Evolutionary conservation across 2,329 filamentous ascomycete genomes (phyloP).

Genomic region (Calonectria ilicicola): DNA sequence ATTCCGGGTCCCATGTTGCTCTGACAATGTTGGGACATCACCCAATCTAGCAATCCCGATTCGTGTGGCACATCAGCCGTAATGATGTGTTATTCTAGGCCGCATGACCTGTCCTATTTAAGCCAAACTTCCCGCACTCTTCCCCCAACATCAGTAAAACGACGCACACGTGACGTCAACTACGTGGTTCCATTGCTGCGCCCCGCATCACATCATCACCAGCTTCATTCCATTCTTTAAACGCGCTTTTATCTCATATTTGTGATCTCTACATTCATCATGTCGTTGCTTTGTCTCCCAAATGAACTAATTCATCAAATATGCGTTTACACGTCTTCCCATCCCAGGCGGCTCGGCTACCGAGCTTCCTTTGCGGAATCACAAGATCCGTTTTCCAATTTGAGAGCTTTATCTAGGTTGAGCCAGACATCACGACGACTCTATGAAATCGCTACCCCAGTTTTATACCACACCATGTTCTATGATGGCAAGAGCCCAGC

Average conservation of each 20-base stretch:
- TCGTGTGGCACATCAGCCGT: too few relatives aligned
- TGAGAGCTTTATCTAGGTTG: neutral
- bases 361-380: neutral
- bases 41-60: too few relatives aligned
- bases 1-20: neutral
- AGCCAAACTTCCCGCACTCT: neutral
- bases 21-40: neutral
- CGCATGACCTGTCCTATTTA: neutral
- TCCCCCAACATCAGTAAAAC: neutral
- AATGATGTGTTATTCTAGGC: neutral
- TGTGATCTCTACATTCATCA: neutral
- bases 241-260: neutral
- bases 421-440: neutral
- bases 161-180: neutral
- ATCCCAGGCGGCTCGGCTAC: neutral
- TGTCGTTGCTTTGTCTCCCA: neutral
- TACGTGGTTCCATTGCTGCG: neutral
- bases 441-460: neutral
- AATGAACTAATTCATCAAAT: neutral
- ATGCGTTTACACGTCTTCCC: neutral
- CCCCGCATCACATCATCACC: neutral
- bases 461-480: neutral
- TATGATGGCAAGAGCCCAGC: neutral
- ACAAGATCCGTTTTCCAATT: neutral
- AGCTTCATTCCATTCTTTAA: neutral